Evolutionary conservation across 768 basidiomycete species (phyloP).

Genomic region (Cystoderma amianthinum): DNA sequence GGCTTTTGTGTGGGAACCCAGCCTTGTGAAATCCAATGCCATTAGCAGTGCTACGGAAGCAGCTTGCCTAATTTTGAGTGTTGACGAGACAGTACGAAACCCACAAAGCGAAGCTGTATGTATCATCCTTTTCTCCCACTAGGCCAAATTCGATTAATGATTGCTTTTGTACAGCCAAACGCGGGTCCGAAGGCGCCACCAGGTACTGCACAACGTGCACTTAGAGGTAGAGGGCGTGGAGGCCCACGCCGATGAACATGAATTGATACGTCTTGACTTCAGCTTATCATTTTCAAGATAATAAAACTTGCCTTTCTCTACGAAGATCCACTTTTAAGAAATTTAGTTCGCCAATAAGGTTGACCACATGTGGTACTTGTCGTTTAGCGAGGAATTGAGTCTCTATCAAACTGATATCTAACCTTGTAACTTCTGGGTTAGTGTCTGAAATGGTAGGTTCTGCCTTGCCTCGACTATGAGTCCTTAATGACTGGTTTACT

Average conservation of each 20-base stretch:
- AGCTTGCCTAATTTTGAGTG: conserved; percentile 90
- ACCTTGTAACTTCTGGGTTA: no score
- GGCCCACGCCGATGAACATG: conserved; percentile 58
- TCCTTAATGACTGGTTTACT: no score
- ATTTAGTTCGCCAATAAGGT: no score
- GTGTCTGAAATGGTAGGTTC: no score
- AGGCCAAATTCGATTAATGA: no score
- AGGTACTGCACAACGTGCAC: conserved; percentile 82
- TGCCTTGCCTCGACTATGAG: no score
- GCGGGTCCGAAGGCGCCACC: conserved; percentile 87
- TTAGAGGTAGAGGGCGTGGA: conserved; percentile 85
- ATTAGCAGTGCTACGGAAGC: conserved; percentile 95
- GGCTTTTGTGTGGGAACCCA: conserved; percentile 98
- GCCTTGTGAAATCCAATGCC: conserved; percentile 91
- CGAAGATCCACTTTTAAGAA: no score
- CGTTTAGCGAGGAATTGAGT: no score
- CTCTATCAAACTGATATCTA: no score
- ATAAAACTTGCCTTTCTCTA: no score
- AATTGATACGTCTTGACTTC: background rate
- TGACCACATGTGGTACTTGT: no score
- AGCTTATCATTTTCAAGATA: background rate
- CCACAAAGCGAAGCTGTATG: conserved; percentile 90
- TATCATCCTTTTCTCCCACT: no score
- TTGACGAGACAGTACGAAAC: conserved; percentile 96
- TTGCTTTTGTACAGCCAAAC: conserved; percentile 43